phyloP scores from a whole-genome alignment of 75 land plant species.

The Pinus albicaulis region DNA sequence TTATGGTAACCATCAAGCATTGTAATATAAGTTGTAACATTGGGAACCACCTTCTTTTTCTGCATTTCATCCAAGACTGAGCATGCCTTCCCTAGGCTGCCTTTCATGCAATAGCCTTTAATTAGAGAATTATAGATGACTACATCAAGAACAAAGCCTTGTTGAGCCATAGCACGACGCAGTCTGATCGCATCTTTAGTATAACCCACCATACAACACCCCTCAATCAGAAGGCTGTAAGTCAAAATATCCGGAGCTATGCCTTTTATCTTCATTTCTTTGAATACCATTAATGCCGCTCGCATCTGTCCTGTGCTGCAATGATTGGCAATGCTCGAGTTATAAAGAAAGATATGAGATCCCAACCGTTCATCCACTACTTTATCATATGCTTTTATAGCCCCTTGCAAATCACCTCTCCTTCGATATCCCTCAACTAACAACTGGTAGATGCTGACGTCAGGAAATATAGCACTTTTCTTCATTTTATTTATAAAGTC shows the following conservation, averaged over 20 bases:
- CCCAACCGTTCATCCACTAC: slow-evolving; percentile 30
- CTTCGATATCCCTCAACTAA: slow-evolving; percentile 37
- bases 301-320: slow-evolving; percentile 34
- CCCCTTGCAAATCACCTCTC: slow-evolving; percentile 33
- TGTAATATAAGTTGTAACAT: slow-evolving; percentile 27
- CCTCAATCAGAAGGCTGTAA: slow-evolving; percentile 55
- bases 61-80: slow-evolving; percentile 37
- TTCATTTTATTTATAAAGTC: slow-evolving; percentile 16
- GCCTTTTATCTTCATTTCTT: slow-evolving; percentile 27
- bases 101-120: slow-evolving; percentile 42
- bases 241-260: slow-evolving; percentile 42
- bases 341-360: slow-evolving; percentile 33
- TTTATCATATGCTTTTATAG: slow-evolving; percentile 28
- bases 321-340: slow-evolving; percentile 36
- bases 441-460: slow-evolving; percentile 23
- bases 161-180: slow-evolving; percentile 20
- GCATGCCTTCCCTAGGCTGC: slow-evolving; percentile 30
- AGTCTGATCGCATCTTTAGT: slow-evolving; percentile 23
- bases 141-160: slow-evolving; percentile 27
- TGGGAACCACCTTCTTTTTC: slow-evolving; percentile 20
- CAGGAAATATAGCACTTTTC: slow-evolving; percentile 12
- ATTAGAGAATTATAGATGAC: slow-evolving; percentile 41
- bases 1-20: slow-evolving; percentile 30
- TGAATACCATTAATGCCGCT: slow-evolving; percentile 20
- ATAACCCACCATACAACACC: slow-evolving; percentile 20